These are phyloP conservation scores for Omphalotus guepiniiformis DNA, from an alignment of 768 basidiomycete genomes.

Conservation along the genomic window DNA sequence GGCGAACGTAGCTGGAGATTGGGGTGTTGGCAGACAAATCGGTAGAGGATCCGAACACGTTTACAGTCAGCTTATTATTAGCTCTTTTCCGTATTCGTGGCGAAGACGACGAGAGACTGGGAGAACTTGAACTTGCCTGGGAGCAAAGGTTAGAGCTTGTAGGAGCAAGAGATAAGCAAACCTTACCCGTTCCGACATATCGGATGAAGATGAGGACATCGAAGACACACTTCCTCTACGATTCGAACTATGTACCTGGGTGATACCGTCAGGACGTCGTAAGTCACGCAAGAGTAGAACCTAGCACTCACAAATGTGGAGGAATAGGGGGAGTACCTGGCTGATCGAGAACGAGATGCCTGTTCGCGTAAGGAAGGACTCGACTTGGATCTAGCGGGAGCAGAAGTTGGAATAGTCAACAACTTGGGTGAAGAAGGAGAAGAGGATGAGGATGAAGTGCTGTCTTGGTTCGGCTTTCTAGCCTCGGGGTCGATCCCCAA, in stretches of 20 bases:
- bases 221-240: slow-evolving; percentile 45
- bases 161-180: slow-evolving; percentile 1
- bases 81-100: slow-evolving; percentile 39
- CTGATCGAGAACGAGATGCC: slow-evolving; percentile 28
- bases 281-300: background rate
- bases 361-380: slow-evolving; percentile 41
- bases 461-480: slow-evolving; percentile 26
- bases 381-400: slow-evolving; percentile 38
- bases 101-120: slow-evolving; percentile 32
- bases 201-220: slow-evolving; percentile 31
- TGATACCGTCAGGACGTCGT: slow-evolving; percentile 9
- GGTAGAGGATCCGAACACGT: slow-evolving; percentile 43
- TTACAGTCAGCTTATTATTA: slow-evolving; percentile 42
- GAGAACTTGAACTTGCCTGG: slow-evolving; percentile 35
- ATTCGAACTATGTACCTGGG: no score
- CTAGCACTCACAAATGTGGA: slow-evolving; percentile 29
- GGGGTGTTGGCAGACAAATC: slow-evolving; percentile 65
- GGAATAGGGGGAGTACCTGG: slow-evolving; percentile 51
- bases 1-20: slow-evolving; percentile 76
- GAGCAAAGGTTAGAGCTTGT: slow-evolving; percentile 8
- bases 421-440: slow-evolving; percentile 43
- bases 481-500: slow-evolving; percentile 62
- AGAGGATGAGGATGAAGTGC: slow-evolving; percentile 40
- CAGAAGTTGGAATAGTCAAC: slow-evolving; percentile 28
- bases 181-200: slow-evolving; percentile 31